phyloP scores from a whole-genome alignment of 768 basidiomycete genomes.

The Trichaptum fuscoviolaceum region DNA sequence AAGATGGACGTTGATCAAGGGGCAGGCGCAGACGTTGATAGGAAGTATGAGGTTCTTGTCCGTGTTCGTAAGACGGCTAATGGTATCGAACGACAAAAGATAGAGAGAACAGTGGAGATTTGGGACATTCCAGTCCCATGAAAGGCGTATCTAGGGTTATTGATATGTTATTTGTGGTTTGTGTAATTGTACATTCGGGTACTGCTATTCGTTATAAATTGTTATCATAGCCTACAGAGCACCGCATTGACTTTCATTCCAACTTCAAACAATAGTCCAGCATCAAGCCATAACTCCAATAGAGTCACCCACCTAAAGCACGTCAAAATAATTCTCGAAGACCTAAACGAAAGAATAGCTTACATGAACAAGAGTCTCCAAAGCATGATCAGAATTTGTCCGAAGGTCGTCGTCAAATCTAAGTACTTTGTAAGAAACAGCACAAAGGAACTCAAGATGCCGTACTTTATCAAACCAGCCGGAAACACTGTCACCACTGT shows the following conservation, averaged over 20 bases:
- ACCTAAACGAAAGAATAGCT: background rate
- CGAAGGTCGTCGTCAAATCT: conserved; percentile 62
- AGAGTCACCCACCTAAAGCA: background rate
- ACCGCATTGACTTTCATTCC: no score
- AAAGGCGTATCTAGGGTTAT: background rate
- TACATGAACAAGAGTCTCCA: conserved; percentile 70
- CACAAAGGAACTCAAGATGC: conserved; percentile 6
- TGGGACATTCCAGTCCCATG: conserved; percentile 34
- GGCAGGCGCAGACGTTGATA: conserved; percentile 34
- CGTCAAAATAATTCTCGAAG: background rate
- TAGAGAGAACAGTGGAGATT: conserved; percentile 62
- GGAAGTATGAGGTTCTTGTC: conserved; percentile 45
- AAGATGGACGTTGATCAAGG: conserved; percentile 15
- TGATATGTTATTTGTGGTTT: background rate
- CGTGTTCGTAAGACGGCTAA: conserved; percentile 51
- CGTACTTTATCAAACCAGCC: conserved; percentile 40
- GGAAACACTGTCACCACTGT: conserved; percentile 62
- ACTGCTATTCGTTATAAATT: background rate
- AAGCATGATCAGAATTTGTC: conserved; percentile 40
- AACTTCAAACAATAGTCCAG: background rate
- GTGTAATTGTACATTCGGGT: background rate
- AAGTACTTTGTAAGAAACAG: background rate
- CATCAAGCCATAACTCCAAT: background rate
- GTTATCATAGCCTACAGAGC: background rate
- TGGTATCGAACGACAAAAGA: conserved; percentile 65